phyloP scores from a whole-genome alignment of 2,329 filamentous ascomycete genomes.

The Zarea fungicola region DNA sequence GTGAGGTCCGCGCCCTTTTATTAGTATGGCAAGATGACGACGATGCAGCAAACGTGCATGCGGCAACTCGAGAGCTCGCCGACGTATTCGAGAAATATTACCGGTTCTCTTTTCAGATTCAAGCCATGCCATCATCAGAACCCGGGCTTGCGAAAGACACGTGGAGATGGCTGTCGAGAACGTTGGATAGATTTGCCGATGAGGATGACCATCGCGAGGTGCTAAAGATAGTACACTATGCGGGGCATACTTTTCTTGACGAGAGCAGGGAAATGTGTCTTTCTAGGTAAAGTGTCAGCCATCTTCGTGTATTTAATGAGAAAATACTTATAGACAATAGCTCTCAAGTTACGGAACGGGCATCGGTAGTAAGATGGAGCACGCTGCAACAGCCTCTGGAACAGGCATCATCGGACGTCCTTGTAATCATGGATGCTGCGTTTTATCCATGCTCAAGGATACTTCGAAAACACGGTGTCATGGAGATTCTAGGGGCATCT shows the following conservation, averaged over 20 bases:
- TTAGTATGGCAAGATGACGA: constrained; percentile 53
- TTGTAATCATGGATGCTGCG: constrained; percentile 54
- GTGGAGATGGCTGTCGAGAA: constrained; percentile 49
- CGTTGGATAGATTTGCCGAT: constrained; percentile 48
- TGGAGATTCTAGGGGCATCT: constrained; percentile 53
- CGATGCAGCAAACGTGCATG: constrained; percentile 34
- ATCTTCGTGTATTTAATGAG: neutral
- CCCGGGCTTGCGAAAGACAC: constrained; percentile 42
- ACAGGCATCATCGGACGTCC: constrained; percentile 49
- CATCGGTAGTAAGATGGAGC: constrained; percentile 49
- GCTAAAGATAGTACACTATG: constrained; percentile 55
- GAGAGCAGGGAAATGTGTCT: constrained; percentile 53
- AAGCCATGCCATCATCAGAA: constrained; percentile 42
- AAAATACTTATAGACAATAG: constrained; percentile 30
- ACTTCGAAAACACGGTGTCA: constrained; percentile 46
- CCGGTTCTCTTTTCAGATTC: constrained; percentile 43
- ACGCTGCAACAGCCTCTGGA: constrained; percentile 53
- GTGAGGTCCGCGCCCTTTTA: constrained; percentile 47
- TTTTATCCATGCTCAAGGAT: constrained; percentile 52
- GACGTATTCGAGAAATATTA: constrained; percentile 49
- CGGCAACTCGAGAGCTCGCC: constrained; percentile 42
- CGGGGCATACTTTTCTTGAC: constrained; percentile 50
- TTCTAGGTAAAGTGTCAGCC: constrained; percentile 40
- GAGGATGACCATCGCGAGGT: constrained; percentile 50
- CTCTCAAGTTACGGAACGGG: constrained; percentile 40